Percentiles rank a stretch among this genome's conserved stretches.
Conservation (phyloP, 495 filamentous ascomycete genomes). For the Thermothielavioides terrestris region DNA sequence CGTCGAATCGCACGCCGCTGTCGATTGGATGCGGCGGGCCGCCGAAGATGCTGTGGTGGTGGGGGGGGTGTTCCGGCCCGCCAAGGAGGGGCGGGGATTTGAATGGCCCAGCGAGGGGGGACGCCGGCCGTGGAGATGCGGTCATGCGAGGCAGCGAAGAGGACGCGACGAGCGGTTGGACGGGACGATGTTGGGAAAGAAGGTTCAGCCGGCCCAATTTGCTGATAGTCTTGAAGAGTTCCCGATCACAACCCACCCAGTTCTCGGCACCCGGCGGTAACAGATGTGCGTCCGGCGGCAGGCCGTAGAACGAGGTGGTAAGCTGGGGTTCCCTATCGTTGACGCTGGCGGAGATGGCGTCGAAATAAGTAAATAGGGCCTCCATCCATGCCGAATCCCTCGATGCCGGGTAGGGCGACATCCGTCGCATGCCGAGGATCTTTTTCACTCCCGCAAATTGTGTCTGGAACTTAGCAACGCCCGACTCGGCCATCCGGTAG, state of each 20-base stretch:
- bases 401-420: constrained; percentile 56
- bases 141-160: constrained; percentile 18
- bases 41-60: constrained; percentile 17
- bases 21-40: constrained; percentile 10
- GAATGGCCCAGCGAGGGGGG: constrained; percentile 41
- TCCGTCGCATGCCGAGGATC: constrained; percentile 71
- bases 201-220: constrained; percentile 79
- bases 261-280: constrained; percentile 54
- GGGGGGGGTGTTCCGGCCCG: constrained; percentile 5
- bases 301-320: constrained; percentile 51
- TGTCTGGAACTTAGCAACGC: constrained; percentile 83
- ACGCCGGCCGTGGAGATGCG: constrained; percentile 16
- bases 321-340: constrained; percentile 91
- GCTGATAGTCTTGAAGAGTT: constrained; percentile 68
- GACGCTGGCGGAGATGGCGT: constrained; percentile 85
- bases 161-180: constrained; percentile 30
- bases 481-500: constrained; percentile 88
- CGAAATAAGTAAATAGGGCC: constrained; percentile 92
- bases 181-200: constrained; percentile 66
- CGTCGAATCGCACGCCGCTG: constrained; percentile 46
- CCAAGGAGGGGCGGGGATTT: constrained; percentile 30
- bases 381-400: constrained; percentile 76
- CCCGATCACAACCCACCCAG: constrained; percentile 75
- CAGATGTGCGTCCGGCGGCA: constrained; percentile 64
- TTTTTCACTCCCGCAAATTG: constrained; percentile 94